Evolutionary conservation across 2,329 filamentous ascomycete species (phyloP), one percentile per base, ranked within the genome.

Genomic region (Teratosphaeria zuluensis): DNA sequence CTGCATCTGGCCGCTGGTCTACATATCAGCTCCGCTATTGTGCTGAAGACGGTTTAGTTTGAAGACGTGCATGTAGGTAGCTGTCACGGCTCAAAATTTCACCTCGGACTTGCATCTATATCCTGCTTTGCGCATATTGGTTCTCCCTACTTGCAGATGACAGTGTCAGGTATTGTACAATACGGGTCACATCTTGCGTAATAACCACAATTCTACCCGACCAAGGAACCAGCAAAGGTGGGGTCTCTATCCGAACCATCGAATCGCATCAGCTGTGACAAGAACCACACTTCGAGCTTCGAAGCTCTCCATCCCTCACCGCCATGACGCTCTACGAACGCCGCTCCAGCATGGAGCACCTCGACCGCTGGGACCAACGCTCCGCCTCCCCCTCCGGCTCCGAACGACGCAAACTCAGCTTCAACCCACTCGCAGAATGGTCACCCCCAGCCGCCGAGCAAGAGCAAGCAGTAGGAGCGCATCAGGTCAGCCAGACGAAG

Each of bases 361-460:
- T 53, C 52, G 52, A 53, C 52, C 28, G 52, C 52, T 48, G 42
- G 42, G 42, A 48, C 42, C 42, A 48, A n/a, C 55, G 55, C 31
- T 33, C 28, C 28, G 38, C 67, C 55, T 72, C 70, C 12, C 69
- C 70, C 1, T 64, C 68, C 33, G 68, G 68, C 52, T 72, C 69
- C 69, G 75, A 76, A 59, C 71, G 76, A 46, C 71, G 76, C 51
- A 79, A 79, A 66, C 73, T 80, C 60, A 76, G 73, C 62, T 79
- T 79, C 72, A 78, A 79, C 58, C 78, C 78, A 11, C 73, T 78
- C 1, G 76, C 74, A 56, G 72, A 72, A 58, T 80, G 77, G 77
- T 73, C 65, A 8, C 68, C 75, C 1, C 70, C 73, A 8, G 63
- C 66, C 5, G 66, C 75, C 1, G 70, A 72, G 11, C 63, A 67